Evolutionary conservation across 371 early-diverging fungal genomes (phyloP).

Genomic region (Funneliformis caledonium): DNA sequence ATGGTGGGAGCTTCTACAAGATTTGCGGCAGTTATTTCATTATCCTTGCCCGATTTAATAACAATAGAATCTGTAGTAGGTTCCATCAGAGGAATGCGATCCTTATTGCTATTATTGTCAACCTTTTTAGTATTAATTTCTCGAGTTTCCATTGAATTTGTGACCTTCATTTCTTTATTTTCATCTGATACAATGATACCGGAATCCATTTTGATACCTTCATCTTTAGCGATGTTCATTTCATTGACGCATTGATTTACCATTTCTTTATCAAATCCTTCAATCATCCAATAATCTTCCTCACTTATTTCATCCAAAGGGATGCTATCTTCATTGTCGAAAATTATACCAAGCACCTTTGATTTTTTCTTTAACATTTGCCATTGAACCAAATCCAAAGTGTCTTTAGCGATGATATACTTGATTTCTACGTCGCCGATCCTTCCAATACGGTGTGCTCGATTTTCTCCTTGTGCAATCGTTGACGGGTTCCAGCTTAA

Average conservation of each 20-base stretch:
- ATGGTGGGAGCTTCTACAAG: neutral
- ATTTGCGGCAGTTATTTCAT: neutral
- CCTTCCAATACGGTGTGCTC: conserved; percentile 61
- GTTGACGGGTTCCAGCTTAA: conserved; percentile 72
- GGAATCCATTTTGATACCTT: neutral
- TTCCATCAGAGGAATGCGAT: neutral
- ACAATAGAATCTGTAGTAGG: no score
- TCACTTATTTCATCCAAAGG: conserved; percentile 2
- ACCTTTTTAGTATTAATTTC: no score
- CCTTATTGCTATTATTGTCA: neutral
- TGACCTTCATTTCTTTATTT: neutral
- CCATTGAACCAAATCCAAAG: conserved; percentile 58
- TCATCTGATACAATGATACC: no score
- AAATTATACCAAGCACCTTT: conserved; percentile 47
- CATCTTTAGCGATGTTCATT: neutral
- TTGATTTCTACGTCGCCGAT: conserved; percentile 56
- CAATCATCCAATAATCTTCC: neutral
- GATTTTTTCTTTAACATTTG: conserved; percentile 49
- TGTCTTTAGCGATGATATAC: conserved; percentile 60
- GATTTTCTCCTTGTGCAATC: conserved; percentile 45
- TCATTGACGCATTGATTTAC: neutral
- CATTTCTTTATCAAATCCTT: neutral
- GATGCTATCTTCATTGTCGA: conserved; percentile 42
- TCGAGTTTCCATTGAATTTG: neutral
- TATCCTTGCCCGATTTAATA: neutral